phyloP scores from a whole-genome alignment of 768 basidiomycete species.

The Flagelloscypha sp. region DNA sequence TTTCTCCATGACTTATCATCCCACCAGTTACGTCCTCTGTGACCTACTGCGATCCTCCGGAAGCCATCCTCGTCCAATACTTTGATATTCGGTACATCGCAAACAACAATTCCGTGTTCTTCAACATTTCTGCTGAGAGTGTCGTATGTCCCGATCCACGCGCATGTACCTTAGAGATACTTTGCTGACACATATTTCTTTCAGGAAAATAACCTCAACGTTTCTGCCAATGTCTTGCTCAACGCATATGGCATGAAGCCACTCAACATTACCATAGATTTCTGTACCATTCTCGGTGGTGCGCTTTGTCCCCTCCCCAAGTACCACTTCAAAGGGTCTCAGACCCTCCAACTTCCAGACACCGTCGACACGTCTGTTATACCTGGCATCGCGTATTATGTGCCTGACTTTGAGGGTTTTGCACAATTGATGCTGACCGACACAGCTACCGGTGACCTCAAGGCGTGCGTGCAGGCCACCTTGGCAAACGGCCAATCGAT shows the following conservation, averaged over 20 bases:
- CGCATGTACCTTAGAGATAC: conserved; percentile 5
- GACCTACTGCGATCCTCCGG: conserved; percentile 77
- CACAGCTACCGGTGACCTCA: conserved; percentile 59
- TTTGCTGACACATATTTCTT: conserved; percentile 10
- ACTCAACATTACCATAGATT: conserved; percentile 77
- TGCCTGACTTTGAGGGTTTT: conserved; percentile 90
- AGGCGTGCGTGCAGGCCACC: conserved; percentile 87
- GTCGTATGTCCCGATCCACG: conserved; percentile 48
- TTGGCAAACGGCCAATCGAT: conserved; percentile 87
- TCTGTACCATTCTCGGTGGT: conserved; percentile 72
- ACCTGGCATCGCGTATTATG: conserved; percentile 74
- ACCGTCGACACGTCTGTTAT: conserved; percentile 50
- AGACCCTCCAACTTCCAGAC: conserved; percentile 55
- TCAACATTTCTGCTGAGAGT: conserved; percentile 81
- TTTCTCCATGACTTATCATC: conserved; percentile 6
- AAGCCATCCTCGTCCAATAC: conserved; percentile 69
- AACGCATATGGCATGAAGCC: conserved; percentile 84
- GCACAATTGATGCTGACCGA: conserved; percentile 71
- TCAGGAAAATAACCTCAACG: conserved; percentile 69
- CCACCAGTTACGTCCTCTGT: conserved; percentile 74
- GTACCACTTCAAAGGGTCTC: conserved; percentile 84
- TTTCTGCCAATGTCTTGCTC: conserved; percentile 73
- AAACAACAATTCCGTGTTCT: conserved; percentile 63
- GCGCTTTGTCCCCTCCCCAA: conserved; percentile 75
- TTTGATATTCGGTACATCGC: conserved; percentile 70